Evolutionary conservation across 768 basidiomycete genomes (phyloP).

Genomic region (Leccinum barrowsii): DNA sequence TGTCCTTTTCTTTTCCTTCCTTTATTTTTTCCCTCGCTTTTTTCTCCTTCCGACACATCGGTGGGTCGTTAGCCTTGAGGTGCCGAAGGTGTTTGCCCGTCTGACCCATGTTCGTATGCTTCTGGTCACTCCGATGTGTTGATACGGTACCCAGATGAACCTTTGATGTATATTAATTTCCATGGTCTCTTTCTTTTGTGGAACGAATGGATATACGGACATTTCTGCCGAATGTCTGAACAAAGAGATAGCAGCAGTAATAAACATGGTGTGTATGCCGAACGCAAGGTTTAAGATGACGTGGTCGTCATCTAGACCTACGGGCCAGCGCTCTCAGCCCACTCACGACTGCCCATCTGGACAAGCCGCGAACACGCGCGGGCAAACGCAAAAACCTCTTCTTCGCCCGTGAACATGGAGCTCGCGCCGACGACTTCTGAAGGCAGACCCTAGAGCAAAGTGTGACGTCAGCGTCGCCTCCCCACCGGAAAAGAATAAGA

Average conservation of each 20-base stretch:
- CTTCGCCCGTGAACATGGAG: slow-evolving; percentile 93
- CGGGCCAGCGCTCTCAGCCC: slow-evolving; percentile 51
- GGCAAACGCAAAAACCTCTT: slow-evolving; percentile 96
- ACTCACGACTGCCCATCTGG: slow-evolving; percentile 89
- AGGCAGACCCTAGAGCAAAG: slow-evolving; percentile 60
- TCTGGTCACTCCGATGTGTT: slow-evolving; percentile 14
- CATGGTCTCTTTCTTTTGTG: neutral
- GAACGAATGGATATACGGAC: slow-evolving; percentile 5
- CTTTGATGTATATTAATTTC: slow-evolving; percentile 27
- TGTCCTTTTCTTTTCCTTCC: neutral
- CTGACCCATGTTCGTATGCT: slow-evolving; percentile 8
- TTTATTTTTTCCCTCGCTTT: neutral
- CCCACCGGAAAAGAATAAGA: neutral
- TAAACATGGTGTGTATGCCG: neutral
- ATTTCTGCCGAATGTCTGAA: neutral
- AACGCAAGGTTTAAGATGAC: neutral
- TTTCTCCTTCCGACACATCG: neutral
- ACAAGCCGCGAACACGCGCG: slow-evolving; percentile 85
- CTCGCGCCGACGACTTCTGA: slow-evolving; percentile 73
- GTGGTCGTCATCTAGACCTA: neutral
- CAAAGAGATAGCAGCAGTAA: neutral
- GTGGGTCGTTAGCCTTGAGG: slow-evolving; percentile 5
- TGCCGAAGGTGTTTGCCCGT: neutral
- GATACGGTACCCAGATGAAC: slow-evolving; percentile 13
- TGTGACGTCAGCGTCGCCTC: neutral